Percentiles rank a stretch among this genome's conserved stretches.
phyloP scores from a whole-genome alignment of 2,329 filamentous ascomycete genomes.

The Calonectria hongkongensis region DNA sequence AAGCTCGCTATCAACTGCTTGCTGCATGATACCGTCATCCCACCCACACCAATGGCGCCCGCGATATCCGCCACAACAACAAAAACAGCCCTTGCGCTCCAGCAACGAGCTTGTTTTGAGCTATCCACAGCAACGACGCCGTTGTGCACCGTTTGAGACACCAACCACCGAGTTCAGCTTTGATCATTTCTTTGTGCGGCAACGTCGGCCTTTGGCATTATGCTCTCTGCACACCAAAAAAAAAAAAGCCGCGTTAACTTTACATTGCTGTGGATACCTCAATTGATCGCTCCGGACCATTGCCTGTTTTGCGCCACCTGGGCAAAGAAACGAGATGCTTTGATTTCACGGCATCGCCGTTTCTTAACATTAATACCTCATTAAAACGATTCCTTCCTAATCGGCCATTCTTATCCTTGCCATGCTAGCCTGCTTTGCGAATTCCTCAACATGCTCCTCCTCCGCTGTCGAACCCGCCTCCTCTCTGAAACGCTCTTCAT shows the following conservation, averaged over 20 bases:
- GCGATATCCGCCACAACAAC: slow-evolving; percentile 30
- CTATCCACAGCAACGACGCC: slow-evolving; percentile 9
- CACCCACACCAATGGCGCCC: slow-evolving; percentile 5
- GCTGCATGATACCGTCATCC: slow-evolving; percentile 35
- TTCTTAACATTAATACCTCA: slow-evolving; percentile 2
- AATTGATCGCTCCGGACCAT: slow-evolving; percentile 14
- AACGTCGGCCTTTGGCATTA: not conserved
- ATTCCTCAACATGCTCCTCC: not conserved
- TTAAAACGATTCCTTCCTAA: slow-evolving; percentile 3
- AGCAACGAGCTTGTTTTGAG: slow-evolving; percentile 16
- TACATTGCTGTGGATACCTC: slow-evolving; percentile 9
- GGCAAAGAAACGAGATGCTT: slow-evolving; percentile 9
- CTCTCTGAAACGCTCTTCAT: not conserved
- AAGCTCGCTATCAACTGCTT: slow-evolving; percentile 4
- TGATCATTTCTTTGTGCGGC: not conserved
- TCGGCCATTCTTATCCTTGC: not conserved
- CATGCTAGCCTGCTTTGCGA: not conserved
- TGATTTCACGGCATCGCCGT: not conserved
- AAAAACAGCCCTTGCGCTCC: slow-evolving; percentile 16
- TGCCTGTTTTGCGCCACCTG: not conserved
- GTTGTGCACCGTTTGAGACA: slow-evolving; percentile 8
- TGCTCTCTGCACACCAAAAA: not conserved
- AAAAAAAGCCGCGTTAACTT: slow-evolving; percentile 1
- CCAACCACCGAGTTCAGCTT: slow-evolving; percentile 4
- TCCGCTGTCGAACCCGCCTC: not conserved